Conservation (phyloP, 1,284 basidiomycete genomes). For the Rhodotorula sp. region DNA sequence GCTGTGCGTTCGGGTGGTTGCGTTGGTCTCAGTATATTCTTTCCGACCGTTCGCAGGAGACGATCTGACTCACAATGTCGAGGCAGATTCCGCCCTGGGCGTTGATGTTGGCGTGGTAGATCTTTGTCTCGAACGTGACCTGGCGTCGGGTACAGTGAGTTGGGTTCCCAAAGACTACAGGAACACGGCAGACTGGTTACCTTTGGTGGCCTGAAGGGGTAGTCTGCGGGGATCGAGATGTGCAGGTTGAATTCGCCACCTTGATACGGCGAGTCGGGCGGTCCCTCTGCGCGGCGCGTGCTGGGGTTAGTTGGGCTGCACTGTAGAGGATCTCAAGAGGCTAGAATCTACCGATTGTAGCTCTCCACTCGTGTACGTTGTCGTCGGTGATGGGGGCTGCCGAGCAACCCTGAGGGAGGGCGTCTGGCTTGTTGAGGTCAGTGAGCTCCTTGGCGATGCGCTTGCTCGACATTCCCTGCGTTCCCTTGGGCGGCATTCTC, state of each 20-base stretch:
- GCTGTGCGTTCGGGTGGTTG: conserved; percentile 5
- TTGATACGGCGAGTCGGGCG: conserved; percentile 76
- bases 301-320: background rate
- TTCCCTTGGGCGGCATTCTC: conserved; percentile 22
- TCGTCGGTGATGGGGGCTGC: conserved; percentile 57
- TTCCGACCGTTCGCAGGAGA: background rate
- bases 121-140: conserved; percentile 93
- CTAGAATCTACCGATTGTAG: conserved; percentile 60
- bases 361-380: conserved; percentile 65
- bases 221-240: conserved; percentile 71
- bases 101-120: conserved; percentile 88
- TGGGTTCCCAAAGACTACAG: background rate
- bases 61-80: background rate
- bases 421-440: conserved; percentile 69
- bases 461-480: conserved; percentile 64
- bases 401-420: conserved; percentile 22
- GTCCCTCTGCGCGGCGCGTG: conserved; percentile 10
- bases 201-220: conserved; percentile 65
- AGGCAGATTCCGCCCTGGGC: conserved; percentile 90
- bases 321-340: no score
- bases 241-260: conserved; percentile 77
- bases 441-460: conserved; percentile 83
- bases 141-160: conserved; percentile 77
- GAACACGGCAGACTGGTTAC: background rate
- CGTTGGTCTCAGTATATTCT: background rate